phyloP scores from a whole-genome alignment of 2,329 filamentous ascomycete species.

The Colletotrichum costaricense region DNA sequence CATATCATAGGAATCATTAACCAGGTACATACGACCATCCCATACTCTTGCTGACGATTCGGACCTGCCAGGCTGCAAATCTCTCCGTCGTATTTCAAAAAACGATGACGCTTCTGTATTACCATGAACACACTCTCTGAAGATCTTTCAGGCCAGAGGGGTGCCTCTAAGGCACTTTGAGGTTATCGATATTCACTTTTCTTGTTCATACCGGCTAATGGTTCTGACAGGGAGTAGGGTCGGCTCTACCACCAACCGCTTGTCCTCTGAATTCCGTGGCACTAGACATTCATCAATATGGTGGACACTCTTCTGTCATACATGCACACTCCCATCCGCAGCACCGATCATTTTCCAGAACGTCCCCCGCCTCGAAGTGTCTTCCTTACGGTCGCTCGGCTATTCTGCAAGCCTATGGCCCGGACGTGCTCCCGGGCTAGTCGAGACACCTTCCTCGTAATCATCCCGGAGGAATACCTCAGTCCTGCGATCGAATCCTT shows the following conservation, averaged over 20 bases:
- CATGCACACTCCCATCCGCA: not conserved
- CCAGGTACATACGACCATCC: not conserved
- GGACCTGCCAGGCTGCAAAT: not conserved
- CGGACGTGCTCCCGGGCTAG: conserved; percentile 3
- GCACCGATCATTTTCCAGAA: conserved; percentile 7
- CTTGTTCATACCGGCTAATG: not conserved
- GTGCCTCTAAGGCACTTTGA: not conserved
- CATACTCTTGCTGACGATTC: conserved; percentile 2
- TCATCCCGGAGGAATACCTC: not conserved
- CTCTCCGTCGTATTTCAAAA: not conserved
- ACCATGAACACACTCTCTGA: not conserved
- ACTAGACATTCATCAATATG: not conserved
- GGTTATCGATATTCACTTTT: not conserved
- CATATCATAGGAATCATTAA: conserved; percentile 23
- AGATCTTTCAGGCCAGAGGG: not conserved
- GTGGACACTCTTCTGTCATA: conserved; percentile 21
- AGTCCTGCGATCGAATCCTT: not conserved
- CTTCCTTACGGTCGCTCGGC: conserved; percentile 17
- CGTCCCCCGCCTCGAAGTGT: conserved; percentile 7
- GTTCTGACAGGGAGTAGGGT: not conserved
- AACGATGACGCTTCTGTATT: conserved; percentile 22
- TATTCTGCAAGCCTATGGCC: not conserved
- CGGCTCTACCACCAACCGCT: not conserved
- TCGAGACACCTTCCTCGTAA: conserved; percentile 18
- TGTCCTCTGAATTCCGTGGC: conserved; percentile 8